These are phyloP conservation scores for Euphorbia celastroides DNA, from an alignment of 441 rosid species.

Conservation along the genomic window DNA sequence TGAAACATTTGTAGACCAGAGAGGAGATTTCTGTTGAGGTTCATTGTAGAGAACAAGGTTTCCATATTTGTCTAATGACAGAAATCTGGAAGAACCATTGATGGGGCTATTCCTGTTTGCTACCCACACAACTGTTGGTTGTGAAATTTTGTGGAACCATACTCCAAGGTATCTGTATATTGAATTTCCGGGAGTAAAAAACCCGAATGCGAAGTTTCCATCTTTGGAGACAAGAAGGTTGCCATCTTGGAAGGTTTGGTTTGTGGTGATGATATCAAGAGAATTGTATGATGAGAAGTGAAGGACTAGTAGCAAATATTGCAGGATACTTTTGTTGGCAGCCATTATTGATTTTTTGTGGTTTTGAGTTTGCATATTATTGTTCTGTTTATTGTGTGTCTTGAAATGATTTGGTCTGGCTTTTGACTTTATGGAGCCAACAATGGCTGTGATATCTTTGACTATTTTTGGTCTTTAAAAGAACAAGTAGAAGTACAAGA, in stretches of 20 bases:
- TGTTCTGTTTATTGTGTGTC: neutral
- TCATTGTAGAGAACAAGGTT: constrained; percentile 7
- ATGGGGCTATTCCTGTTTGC: constrained; percentile 22
- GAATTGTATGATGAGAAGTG: neutral
- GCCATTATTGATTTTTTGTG: neutral
- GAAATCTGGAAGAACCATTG: constrained; percentile 15
- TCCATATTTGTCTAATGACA: constrained; percentile 5
- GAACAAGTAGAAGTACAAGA: neutral
- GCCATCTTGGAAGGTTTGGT: constrained; percentile 19
- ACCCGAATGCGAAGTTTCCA: constrained; percentile 2
- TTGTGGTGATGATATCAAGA: constrained; percentile 11
- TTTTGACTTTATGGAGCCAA: neutral
- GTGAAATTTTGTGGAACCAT: constrained; percentile 28
- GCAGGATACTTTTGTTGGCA: neutral
- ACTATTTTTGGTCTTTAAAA: neutral
- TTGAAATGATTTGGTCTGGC: neutral
- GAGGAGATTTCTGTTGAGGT: neutral
- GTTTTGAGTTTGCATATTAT: neutral
- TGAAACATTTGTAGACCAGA: constrained; percentile 23
- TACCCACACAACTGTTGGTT: constrained; percentile 19
- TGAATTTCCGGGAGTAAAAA: constrained; percentile 10
- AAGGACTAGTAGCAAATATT: neutral
- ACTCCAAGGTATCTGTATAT: constrained; percentile 5
- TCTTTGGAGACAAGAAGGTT: constrained; percentile 24
- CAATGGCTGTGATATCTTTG: neutral